Conservation (phyloP, 495 filamentous ascomycete species). For the Lophiostoma macrostomum region DNA sequence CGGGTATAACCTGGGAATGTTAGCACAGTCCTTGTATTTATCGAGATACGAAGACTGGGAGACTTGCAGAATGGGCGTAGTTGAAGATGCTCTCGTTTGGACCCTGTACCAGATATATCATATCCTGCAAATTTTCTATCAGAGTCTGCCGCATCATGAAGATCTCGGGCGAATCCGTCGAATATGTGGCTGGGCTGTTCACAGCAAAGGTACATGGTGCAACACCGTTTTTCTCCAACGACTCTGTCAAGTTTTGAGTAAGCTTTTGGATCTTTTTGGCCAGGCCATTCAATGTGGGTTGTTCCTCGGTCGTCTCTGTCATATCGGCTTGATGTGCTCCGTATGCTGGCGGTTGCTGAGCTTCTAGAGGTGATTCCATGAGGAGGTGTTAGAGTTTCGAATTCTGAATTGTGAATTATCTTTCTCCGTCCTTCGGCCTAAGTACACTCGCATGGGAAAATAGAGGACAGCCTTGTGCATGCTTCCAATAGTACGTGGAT, state of each 20-base stretch:
- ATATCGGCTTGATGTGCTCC: too few relatives aligned
- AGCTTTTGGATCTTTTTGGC: slow-evolving; percentile 9
- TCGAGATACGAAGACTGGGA: not conserved
- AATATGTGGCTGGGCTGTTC: slow-evolving; percentile 10
- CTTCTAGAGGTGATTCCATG: too few relatives aligned
- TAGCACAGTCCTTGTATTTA: not conserved
- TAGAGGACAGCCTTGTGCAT: too few relatives aligned
- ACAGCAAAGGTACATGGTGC: slow-evolving; percentile 5
- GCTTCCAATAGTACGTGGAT: too few relatives aligned
- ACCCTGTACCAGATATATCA: slow-evolving; percentile 11
- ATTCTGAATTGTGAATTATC: too few relatives aligned
- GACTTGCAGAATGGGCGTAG: slow-evolving; percentile 11
- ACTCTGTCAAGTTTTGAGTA: slow-evolving; percentile 1
- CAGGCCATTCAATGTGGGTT: slow-evolving; percentile 6
- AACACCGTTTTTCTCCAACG: slow-evolving; percentile 15
- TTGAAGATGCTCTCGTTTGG: slow-evolving; percentile 25
- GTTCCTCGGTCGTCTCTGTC: too few relatives aligned
- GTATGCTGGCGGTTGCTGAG: too few relatives aligned
- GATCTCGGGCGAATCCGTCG: not conserved
- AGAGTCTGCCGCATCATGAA: slow-evolving; percentile 14
- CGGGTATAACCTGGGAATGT: slow-evolving; percentile 12
- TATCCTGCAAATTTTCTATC: slow-evolving; percentile 8
- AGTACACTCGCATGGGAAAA: too few relatives aligned
- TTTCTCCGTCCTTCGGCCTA: too few relatives aligned
- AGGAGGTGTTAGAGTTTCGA: too few relatives aligned